Evolutionary conservation across 1,284 basidiomycete species (phyloP), one percentile per base, ranked within the genome.

Genomic region (Cryptococcus wingfieldii): DNA sequence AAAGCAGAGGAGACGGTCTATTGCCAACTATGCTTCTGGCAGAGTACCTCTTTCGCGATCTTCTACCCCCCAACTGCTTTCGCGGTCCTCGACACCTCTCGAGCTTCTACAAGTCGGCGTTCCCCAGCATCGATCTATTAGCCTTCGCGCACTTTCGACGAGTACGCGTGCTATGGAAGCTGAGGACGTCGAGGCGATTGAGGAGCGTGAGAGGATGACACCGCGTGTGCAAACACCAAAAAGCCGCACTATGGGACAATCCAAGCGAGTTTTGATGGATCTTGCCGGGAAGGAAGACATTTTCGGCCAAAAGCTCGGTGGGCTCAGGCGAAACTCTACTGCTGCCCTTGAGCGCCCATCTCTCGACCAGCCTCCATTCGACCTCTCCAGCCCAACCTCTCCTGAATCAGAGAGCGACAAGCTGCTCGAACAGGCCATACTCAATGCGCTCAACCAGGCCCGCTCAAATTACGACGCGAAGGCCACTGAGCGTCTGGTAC

Each of bases 201-300:
- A 51, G 50, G 3, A 54, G 16, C 16, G 18, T 10, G 27, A 46
- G 45, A 25, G 18, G 23, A 46, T 46, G 19, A 27, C 45, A 12
- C 45, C 23, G 18, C 45, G 27, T 46, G 45, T 27, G 18, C 9
- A 25, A 16, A 23, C 14, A 25, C 31, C 31, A 34, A 25, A 25
- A 4, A 16, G 10, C 16, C 8, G 45, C 16, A 46, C 45, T 23
- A 34, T 71, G 25, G 61, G 55, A 16, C 65, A 68, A 46, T 63
- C 66, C 39, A 70, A 70, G 52, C 61, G 64, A 31, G 66, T 73
- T 1, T 54, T 70, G 41, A 71, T 71, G 71, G 71, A 75, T 61
- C 66, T 75, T 6, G 72, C 72, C 1, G 72, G 72, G 1, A 55
- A 62, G 28, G 71, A 75, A 60, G 18, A 19, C 34, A 27, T 18